Conservation (phyloP, 805 yeast species). For the Candida adriatica region DNA sequence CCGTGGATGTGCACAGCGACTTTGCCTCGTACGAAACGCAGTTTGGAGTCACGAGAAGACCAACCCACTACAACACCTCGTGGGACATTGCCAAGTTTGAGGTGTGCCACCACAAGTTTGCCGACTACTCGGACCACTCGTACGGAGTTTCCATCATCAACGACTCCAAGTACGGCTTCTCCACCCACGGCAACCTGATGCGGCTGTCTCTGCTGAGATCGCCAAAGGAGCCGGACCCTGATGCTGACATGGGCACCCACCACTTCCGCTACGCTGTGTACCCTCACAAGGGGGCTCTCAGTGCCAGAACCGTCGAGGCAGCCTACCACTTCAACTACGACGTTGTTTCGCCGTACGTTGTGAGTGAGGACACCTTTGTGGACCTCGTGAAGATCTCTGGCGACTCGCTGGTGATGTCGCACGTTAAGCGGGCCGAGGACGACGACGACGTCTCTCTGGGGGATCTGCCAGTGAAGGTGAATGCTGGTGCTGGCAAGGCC, state of each 20-base stretch:
- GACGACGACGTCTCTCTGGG: conserved; percentile 49
- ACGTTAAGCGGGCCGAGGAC: conserved; percentile 83
- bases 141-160: conserved; percentile 86
- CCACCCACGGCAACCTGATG: conserved; percentile 89
- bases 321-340: conserved; percentile 76
- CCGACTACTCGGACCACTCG: conserved; percentile 79
- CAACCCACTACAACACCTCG: conserved; percentile 89
- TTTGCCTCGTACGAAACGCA: conserved; percentile 88
- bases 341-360: conserved; percentile 16
- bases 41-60: conserved; percentile 85
- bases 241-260: conserved; percentile 91
- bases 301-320: conserved; percentile 57
- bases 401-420: conserved; percentile 58
- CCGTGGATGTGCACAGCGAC: conserved; percentile 73
- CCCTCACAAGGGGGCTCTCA: conserved; percentile 72
- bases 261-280: conserved; percentile 73
- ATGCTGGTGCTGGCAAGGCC: conserved; percentile 41
- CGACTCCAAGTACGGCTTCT: conserved; percentile 85
- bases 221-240: conserved; percentile 90
- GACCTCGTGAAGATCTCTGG: conserved; percentile 35
- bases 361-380: conserved; percentile 21
- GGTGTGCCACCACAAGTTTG: conserved; percentile 90
- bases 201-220: conserved; percentile 81
- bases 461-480: conserved; percentile 33
- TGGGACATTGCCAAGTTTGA: conserved; percentile 98